Conservation (phyloP, 176 grass and related monocot species). For the Stipa capillata region DNA sequence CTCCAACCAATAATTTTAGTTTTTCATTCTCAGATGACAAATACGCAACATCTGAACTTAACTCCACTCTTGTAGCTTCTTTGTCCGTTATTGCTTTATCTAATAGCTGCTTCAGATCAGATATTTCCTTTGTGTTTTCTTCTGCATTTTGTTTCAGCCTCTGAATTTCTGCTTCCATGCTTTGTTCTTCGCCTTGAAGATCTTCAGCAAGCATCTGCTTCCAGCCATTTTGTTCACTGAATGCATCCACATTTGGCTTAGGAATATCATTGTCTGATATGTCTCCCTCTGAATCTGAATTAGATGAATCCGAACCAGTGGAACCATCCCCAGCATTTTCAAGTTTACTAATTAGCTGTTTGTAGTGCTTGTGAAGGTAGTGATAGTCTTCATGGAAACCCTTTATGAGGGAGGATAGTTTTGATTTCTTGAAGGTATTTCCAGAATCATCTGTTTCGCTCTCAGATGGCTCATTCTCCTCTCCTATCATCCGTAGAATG, state of each 20-base stretch:
- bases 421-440: conserved; percentile 49
- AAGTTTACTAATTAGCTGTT: conserved; percentile 59
- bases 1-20: conserved; percentile 41
- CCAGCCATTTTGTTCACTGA: conserved; percentile 34
- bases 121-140: conserved; percentile 42
- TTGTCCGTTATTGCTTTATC: conserved; percentile 53
- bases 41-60: conserved; percentile 32
- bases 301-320: conserved; percentile 53
- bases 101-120: conserved; percentile 41
- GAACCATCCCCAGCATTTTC: conserved; percentile 60
- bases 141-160: conserved; percentile 47
- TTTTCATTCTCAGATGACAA: conserved; percentile 49
- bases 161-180: conserved; percentile 42
- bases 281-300: conserved; percentile 55
- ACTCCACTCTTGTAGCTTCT: conserved; percentile 37
- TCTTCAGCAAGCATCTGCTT: conserved; percentile 21
- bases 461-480: conserved; percentile 33
- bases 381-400: conserved; percentile 77
- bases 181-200: conserved; percentile 1
- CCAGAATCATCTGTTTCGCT: conserved; percentile 35
- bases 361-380: conserved; percentile 60
- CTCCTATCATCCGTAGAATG: conserved; percentile 54
- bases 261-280: conserved; percentile 14
- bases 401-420: conserved; percentile 70
- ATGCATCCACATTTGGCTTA: conserved; percentile 18